Percentiles rank a stretch among this genome's conserved stretches.
Conservation (phyloP, 2,329 filamentous ascomycete species). For the Sporothrix euskadiensis region DNA sequence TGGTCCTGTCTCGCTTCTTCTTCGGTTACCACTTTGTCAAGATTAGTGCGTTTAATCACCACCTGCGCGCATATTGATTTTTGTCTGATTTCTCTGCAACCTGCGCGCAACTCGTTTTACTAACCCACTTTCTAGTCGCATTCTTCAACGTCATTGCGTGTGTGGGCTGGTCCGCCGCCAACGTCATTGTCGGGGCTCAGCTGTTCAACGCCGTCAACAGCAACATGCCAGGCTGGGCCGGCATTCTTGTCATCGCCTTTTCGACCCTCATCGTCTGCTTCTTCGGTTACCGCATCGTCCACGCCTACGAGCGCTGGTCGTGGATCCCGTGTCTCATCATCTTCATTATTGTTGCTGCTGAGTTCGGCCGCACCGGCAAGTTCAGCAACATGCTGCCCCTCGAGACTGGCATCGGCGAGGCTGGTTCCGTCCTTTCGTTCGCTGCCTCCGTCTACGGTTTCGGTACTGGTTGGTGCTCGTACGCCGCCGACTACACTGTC, state of each 20-base stretch:
- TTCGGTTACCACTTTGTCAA: slow-evolving; percentile 65
- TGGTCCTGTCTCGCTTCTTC: slow-evolving; percentile 61
- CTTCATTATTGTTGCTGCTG: slow-evolving; percentile 50
- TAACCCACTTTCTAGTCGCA: slow-evolving; percentile 52
- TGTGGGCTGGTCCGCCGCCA: slow-evolving; percentile 74
- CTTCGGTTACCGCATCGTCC: slow-evolving; percentile 74
- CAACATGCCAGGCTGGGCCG: slow-evolving; percentile 69
- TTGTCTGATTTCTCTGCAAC: not conserved
- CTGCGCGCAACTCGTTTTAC: not conserved
- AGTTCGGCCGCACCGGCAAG: slow-evolving; percentile 50
- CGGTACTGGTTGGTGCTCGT: slow-evolving; percentile 66
- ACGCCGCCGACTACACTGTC: slow-evolving; percentile 57
- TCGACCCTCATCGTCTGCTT: slow-evolving; percentile 69
- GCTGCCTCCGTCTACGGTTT: slow-evolving; percentile 67
- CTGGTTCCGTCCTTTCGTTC: slow-evolving; percentile 60
- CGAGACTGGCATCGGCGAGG: slow-evolving; percentile 58
- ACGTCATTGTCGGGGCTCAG: slow-evolving; percentile 77
- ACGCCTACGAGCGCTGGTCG: slow-evolving; percentile 72
- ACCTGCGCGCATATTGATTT: not conserved
- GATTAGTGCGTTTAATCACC: slow-evolving; percentile 54
- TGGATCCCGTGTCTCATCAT: slow-evolving; percentile 65
- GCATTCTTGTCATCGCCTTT: slow-evolving; percentile 71
- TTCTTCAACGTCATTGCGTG: slow-evolving; percentile 70
- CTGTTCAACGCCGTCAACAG: slow-evolving; percentile 72
- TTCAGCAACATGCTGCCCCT: slow-evolving; percentile 48